These are phyloP conservation scores for Plasmodium blacklocki DNA, from an alignment of 169 alveolate species.

Conservation along the genomic window DNA sequence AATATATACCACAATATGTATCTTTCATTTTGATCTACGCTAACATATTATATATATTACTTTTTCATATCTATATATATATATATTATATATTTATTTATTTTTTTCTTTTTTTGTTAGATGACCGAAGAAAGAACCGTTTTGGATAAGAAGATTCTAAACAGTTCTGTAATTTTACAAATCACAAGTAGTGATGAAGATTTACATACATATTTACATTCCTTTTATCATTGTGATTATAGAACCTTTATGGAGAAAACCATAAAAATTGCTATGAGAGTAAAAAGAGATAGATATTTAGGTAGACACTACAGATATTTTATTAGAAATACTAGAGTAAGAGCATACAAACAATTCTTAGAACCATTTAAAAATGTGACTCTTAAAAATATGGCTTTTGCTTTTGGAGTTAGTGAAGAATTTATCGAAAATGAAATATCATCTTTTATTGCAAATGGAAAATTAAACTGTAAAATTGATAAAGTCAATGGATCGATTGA, in stretches of 20 bases:
- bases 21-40: too few species aligned
- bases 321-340: constrained; percentile 95
- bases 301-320: constrained; percentile 90
- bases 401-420: constrained; percentile 94
- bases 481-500: constrained; percentile 96
- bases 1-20: too few species aligned
- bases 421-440: constrained; percentile 95
- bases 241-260: constrained; percentile 89
- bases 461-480: constrained; percentile 95
- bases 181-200: constrained; percentile 92
- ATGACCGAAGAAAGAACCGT: constrained; percentile 89
- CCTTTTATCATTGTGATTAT: constrained; percentile 93
- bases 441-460: constrained; percentile 93
- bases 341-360: constrained; percentile 94
- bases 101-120: constrained; percentile 40
- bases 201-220: constrained; percentile 88
- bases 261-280: constrained; percentile 84
- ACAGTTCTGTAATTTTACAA: constrained; percentile 93
- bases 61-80: too few species aligned
- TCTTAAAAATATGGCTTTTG: constrained; percentile 94
- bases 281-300: constrained; percentile 90
- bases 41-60: too few species aligned
- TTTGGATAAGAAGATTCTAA: constrained; percentile 88
- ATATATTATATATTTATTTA: not conserved
- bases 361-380: constrained; percentile 96